Percentiles rank a stretch among this genome's conserved stretches.
Conservation (phyloP, 2,329 filamentous ascomycete genomes). For the Claviceps sorghi region DNA sequence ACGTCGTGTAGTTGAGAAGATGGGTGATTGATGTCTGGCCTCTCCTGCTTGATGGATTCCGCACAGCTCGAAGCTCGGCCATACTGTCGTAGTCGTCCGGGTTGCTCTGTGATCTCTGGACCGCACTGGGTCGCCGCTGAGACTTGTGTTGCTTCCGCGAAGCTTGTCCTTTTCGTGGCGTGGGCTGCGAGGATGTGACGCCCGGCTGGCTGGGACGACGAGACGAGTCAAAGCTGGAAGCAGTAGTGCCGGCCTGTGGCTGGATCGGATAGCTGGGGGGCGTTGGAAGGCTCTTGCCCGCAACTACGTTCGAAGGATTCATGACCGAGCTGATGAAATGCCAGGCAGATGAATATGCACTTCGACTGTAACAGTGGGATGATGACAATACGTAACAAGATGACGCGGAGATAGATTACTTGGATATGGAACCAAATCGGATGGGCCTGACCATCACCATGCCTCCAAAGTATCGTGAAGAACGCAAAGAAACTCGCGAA, state of each 20-base stretch:
- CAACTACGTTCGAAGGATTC: slow-evolving; percentile 18
- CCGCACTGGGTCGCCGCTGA: slow-evolving; percentile 51
- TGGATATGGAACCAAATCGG: not conserved
- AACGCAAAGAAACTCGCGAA: not conserved
- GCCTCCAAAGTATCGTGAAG: not conserved
- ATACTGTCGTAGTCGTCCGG: slow-evolving; percentile 73
- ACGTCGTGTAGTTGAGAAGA: slow-evolving; percentile 78
- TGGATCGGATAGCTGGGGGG: slow-evolving; percentile 26
- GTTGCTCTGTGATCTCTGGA: slow-evolving; percentile 19
- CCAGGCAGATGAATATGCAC: not conserved
- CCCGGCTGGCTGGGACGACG: slow-evolving; percentile 31
- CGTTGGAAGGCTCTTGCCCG: slow-evolving; percentile 38
- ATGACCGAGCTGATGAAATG: slow-evolving; percentile 13
- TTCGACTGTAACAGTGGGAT: not conserved
- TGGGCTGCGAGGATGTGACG: slow-evolving; percentile 16
- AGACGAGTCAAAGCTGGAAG: slow-evolving; percentile 34
- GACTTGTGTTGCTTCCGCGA: slow-evolving; percentile 72
- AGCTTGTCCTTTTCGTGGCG: slow-evolving; percentile 61
- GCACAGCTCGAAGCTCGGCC: slow-evolving; percentile 55
- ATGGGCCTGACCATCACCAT: not conserved
- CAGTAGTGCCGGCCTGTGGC: slow-evolving; percentile 26
- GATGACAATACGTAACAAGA: not conserved
- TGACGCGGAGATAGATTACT: not conserved
- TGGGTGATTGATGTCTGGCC: slow-evolving; percentile 97
- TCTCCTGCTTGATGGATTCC: slow-evolving; percentile 53